Evolutionary conservation across 768 basidiomycete genomes (phyloP).

Genomic region (Crassisporium funariophilum): DNA sequence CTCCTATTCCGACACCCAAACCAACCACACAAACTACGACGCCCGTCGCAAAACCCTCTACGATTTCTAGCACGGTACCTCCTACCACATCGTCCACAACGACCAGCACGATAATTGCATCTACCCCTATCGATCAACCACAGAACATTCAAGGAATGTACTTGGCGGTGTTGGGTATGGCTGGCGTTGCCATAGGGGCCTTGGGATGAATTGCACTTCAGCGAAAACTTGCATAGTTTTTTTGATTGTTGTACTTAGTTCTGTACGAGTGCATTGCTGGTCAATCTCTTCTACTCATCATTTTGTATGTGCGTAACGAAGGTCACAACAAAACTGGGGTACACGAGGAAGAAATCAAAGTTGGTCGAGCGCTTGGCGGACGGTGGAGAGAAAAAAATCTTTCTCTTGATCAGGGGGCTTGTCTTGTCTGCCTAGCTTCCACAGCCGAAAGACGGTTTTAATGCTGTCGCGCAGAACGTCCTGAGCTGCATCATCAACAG

Average conservation of each 20-base stretch:
- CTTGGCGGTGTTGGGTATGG: slow-evolving; percentile 8
- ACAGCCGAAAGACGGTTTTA: slow-evolving; percentile 58
- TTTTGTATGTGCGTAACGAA: background rate
- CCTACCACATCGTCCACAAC: slow-evolving; percentile 19
- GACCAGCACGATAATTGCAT: slow-evolving; percentile 15
- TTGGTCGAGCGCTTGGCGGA: slow-evolving; percentile 34
- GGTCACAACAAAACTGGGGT: background rate
- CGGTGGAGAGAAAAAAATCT: slow-evolving; percentile 39
- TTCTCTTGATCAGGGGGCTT: slow-evolving; percentile 24
- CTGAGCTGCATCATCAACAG: slow-evolving; percentile 22
- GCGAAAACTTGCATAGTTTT: slow-evolving; percentile 2
- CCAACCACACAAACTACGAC: slow-evolving; percentile 16
- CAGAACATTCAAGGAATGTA: slow-evolving; percentile 1
- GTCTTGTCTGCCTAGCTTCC: slow-evolving; percentile 44
- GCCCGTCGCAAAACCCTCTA: too few relatives aligned
- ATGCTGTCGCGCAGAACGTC: slow-evolving; percentile 54
- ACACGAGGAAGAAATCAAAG: slow-evolving; percentile 14
- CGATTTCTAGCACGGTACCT: too few relatives aligned
- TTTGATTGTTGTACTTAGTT: background rate
- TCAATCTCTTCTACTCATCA: background rate
- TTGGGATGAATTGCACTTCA: slow-evolving; percentile 1
- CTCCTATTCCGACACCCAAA: slow-evolving; percentile 22
- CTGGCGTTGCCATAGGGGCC: slow-evolving; percentile 1
- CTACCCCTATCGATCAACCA: background rate
- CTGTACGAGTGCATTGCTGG: too few relatives aligned